phyloP scores from a whole-genome alignment of 2,329 filamentous ascomycete species.

The Taxawa tesnikishii region DNA sequence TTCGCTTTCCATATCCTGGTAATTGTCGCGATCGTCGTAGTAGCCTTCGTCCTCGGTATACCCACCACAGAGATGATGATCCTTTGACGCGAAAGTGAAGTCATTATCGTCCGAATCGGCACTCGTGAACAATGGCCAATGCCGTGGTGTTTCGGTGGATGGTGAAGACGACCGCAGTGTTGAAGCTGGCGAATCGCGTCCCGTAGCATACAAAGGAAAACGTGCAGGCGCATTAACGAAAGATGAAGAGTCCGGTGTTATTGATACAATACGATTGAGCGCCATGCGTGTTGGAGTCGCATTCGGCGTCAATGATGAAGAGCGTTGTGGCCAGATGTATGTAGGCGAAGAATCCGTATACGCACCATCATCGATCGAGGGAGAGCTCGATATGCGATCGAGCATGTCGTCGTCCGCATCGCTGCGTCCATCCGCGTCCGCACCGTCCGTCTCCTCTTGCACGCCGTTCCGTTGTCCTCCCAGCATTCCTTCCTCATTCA shows the following conservation, averaged over 20 bases:
- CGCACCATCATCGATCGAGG: constrained; percentile 98
- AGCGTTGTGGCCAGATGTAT: constrained; percentile 26
- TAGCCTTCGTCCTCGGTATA: constrained; percentile 21
- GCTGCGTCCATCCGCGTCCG: constrained; percentile 52
- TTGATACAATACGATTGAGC: constrained; percentile 21
- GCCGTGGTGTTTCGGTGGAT: constrained; percentile 25
- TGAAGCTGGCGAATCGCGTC: constrained; percentile 7
- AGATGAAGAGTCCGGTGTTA: constrained; percentile 26
- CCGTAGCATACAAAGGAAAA: constrained; percentile 12
- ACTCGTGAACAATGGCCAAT: constrained; percentile 17
- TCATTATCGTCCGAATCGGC: background rate
- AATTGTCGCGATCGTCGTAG: constrained; percentile 4
- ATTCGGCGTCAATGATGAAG: constrained; percentile 28
- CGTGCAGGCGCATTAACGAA: constrained; percentile 24
- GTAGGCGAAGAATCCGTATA: constrained; percentile 31
- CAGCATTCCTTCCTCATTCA: constrained; percentile 47
- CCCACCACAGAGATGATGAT: constrained; percentile 39
- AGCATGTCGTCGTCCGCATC: constrained; percentile 84
- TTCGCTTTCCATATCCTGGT: background rate
- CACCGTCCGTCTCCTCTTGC: constrained; percentile 32
- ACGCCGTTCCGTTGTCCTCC: constrained; percentile 18
- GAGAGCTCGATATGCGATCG: constrained; percentile 97
- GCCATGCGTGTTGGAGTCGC: constrained; percentile 18
- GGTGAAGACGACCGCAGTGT: constrained; percentile 23
- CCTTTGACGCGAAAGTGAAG: constrained; percentile 19